These are phyloP conservation scores for Endoconidiophora laricicola DNA, from an alignment of 2,329 filamentous ascomycete species.

Conservation along the genomic window DNA sequence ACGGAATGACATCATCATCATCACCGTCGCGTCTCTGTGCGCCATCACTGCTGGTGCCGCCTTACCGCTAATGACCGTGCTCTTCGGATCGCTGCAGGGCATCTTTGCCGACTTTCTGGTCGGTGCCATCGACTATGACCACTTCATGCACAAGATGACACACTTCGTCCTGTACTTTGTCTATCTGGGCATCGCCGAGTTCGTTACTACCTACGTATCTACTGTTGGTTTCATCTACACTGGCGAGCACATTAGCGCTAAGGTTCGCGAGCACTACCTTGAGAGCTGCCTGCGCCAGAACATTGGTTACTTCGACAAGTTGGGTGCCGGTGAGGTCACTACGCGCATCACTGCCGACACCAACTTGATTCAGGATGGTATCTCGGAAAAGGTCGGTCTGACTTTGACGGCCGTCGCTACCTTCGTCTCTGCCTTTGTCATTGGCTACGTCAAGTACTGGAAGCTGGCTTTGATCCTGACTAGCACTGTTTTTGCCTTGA, in stretches of 20 bases:
- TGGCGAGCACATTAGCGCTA: constrained; percentile 61
- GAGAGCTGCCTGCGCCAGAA: constrained; percentile 73
- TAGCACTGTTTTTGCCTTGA: constrained; percentile 64
- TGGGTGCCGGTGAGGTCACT: constrained; percentile 84
- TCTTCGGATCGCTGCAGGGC: constrained; percentile 63
- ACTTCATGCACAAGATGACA: constrained; percentile 44
- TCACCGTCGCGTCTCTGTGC: constrained; percentile 42
- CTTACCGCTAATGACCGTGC: constrained; percentile 62
- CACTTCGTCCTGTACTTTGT: constrained; percentile 65
- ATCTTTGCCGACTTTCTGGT: constrained; percentile 51
- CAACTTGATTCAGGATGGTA: constrained; percentile 82
- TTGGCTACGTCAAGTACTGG: constrained; percentile 84
- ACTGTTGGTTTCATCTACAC: constrained; percentile 85
- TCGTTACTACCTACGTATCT: constrained; percentile 50
- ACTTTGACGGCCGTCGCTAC: constrained; percentile 62
- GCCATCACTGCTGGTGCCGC: constrained; percentile 59
- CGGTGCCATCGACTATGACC: constrained; percentile 27
- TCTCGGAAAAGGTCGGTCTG: constrained; percentile 75
- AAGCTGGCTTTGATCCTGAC: constrained; percentile 78
- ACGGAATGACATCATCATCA: constrained; percentile 44
- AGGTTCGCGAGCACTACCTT: constrained; percentile 71
- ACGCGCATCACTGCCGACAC: constrained; percentile 90
- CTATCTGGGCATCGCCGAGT: constrained; percentile 69
- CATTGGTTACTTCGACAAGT: constrained; percentile 83
- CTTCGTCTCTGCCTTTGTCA: constrained; percentile 76